Evolutionary conservation across 805 yeast species (phyloP), one percentile per base, ranked within the genome.

Genomic region (Wickerhamiella sorbophila): DNA sequence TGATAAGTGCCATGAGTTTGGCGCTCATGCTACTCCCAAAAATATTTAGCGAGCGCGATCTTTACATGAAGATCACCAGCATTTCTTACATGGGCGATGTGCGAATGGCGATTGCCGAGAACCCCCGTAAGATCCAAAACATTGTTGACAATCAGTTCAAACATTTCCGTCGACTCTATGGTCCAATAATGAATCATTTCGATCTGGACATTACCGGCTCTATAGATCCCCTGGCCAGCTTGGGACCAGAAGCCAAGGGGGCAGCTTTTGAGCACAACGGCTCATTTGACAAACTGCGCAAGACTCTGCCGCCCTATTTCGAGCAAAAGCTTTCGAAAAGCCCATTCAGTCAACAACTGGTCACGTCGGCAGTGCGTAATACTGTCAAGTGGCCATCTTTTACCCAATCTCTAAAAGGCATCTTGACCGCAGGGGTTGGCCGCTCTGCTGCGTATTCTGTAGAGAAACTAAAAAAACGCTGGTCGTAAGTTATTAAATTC

Each of bases 31-130:
- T 82, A 18, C 58, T 77, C 18, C 67, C 69, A 29, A 65, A 62
- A 31, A 39, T 46, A 17, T 72, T 81, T 51, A 67, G 72, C 39
- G 85, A 77, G 48, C 58, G 62, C n/a, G 73, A 78, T 31, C 70
- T 91, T 29, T 91, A 78, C 62, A 74, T 72, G 53, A 77, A 75
- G 48, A 79, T 91, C 36, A 79, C 96, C 0, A 72, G 75, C 12
- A 61, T 91, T 15, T 83, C 95, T 17, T 91, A 91, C 56, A 63
- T 76, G 58, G 98, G 98, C 16, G 98, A 91, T 58, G 79, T 86
- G 22, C 72, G 98, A 51, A 78, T 85, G 72, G 65, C 69, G 34
- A 64, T 87, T 22, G 97, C 95, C 1, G 98, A 91, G 59, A 83
- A 91, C 57, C 95, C 96, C 4, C 69, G 77, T 52, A 91, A 91